These are phyloP conservation scores for Exserohilum rostratum DNA, from an alignment of 2,329 filamentous ascomycete species.

Conservation along the genomic window DNA sequence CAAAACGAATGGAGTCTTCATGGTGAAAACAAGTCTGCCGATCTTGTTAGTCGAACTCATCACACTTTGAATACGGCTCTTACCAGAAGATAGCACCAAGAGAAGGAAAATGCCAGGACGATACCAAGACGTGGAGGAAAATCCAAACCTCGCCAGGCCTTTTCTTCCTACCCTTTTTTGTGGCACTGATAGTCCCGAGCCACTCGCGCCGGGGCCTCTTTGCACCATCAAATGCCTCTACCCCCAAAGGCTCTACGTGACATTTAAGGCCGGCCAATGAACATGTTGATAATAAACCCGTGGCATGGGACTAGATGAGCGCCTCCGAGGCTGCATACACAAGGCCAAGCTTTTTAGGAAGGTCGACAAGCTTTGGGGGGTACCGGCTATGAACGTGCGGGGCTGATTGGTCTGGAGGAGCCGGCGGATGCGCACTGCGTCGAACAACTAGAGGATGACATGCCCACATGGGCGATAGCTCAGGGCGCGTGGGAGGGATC, in stretches of 20 bases:
- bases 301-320: slow-evolving; percentile 1
- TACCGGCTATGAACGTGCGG: slow-evolving; percentile 16
- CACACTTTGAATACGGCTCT: not conserved
- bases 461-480: not conserved
- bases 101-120: not conserved
- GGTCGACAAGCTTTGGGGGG: slow-evolving; percentile 24
- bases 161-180: not conserved
- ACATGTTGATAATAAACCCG: not conserved
- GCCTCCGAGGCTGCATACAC: not conserved
- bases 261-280: slow-evolving; percentile 1
- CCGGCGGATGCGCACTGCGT: not conserved
- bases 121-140: not conserved
- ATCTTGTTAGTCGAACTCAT: not conserved
- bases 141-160: not conserved
- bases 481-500: not conserved
- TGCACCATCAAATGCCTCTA: not conserved
- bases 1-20: slow-evolving; percentile 12
- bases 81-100: not conserved
- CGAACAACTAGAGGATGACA: slow-evolving; percentile 4
- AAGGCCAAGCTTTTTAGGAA: slow-evolving; percentile 28
- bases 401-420: slow-evolving; percentile 19
- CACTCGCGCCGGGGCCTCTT: not conserved
- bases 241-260: not conserved
- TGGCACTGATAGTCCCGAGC: not conserved
- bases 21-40: not conserved